Evolutionary conservation across 768 basidiomycete species (phyloP).

Genomic region (Leccinellum luteum): DNA sequence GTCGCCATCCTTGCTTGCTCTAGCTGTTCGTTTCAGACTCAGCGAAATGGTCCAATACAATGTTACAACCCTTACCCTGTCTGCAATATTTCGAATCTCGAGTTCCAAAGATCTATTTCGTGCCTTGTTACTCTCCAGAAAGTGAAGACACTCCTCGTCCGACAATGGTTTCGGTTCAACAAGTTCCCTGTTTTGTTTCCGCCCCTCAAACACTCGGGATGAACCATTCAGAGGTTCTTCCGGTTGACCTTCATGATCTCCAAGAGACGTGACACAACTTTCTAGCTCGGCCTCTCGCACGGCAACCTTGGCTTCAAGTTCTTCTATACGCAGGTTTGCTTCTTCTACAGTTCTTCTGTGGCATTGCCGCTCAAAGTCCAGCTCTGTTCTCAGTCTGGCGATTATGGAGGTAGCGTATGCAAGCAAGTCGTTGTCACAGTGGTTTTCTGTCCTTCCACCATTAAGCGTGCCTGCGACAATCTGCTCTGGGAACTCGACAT

Average conservation of each 20-base stretch:
- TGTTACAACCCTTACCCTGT: constrained; percentile 29
- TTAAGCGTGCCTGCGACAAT: not conserved
- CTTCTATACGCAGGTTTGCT: constrained; percentile 40
- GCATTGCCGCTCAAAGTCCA: constrained; percentile 43
- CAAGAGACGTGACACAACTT: constrained; percentile 23
- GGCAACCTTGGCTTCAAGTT: constrained; percentile 52
- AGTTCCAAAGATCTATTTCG: constrained; percentile 44
- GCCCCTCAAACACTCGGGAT: not conserved
- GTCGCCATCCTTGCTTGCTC: constrained; percentile 17
- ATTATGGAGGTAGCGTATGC: constrained; percentile 48
- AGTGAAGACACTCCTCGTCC: constrained; percentile 40
- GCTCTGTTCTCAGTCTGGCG: constrained; percentile 39
- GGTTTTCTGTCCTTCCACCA: not conserved
- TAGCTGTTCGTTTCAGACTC: constrained; percentile 13
- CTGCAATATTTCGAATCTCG: constrained; percentile 40
- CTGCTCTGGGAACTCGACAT: constrained; percentile 22
- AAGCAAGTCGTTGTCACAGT: constrained; percentile 29
- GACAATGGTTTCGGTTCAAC: constrained; percentile 22
- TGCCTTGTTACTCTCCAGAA: constrained; percentile 37
- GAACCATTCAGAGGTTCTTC: not conserved
- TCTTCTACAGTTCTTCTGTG: constrained; percentile 40
- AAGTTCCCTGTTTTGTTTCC: constrained; percentile 3
- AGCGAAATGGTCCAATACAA: not conserved
- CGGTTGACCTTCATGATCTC: not conserved
- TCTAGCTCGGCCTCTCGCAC: constrained; percentile 58